These are phyloP conservation scores for Senecio squalidus DNA, from an alignment of 140 eudicot species.

Conservation along the genomic window DNA sequence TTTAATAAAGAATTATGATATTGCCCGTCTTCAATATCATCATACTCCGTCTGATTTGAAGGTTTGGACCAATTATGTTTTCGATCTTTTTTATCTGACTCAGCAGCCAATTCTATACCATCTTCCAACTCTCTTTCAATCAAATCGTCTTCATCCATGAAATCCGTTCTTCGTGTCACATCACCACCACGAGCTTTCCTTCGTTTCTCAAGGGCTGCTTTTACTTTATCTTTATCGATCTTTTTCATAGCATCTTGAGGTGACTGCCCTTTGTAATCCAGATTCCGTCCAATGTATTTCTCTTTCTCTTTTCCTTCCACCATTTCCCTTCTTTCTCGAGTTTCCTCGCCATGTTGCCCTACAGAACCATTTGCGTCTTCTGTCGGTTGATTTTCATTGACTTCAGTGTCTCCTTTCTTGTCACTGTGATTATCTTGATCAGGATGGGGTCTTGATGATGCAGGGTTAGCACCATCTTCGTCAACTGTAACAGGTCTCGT, in stretches of 20 bases:
- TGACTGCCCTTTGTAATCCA: slow-evolving; percentile 51
- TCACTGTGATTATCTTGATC: slow-evolving; percentile 47
- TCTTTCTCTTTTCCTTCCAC: slow-evolving; percentile 66
- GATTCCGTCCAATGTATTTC: slow-evolving; percentile 41
- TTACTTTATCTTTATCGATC: slow-evolving; percentile 73
- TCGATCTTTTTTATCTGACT: slow-evolving; percentile 58
- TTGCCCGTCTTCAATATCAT: slow-evolving; percentile 45
- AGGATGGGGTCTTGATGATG: slow-evolving; percentile 33
- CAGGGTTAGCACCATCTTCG: slow-evolving; percentile 46
- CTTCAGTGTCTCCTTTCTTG: slow-evolving; percentile 40
- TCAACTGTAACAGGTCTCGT: slow-evolving; percentile 29
- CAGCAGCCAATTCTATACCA: slow-evolving; percentile 74
- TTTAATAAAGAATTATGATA: slow-evolving; percentile 21
- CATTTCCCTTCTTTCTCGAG: slow-evolving; percentile 42
- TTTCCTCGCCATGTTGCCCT: slow-evolving; percentile 40
- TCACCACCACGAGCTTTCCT: slow-evolving; percentile 69
- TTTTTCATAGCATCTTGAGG: slow-evolving; percentile 61
- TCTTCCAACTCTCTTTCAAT: slow-evolving; percentile 84
- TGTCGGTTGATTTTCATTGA: slow-evolving; percentile 31
- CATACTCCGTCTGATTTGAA: slow-evolving; percentile 37
- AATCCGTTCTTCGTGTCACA: slow-evolving; percentile 48
- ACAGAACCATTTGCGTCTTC: slow-evolving; percentile 40
- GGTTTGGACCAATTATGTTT: slow-evolving; percentile 60
- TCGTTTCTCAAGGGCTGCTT: slow-evolving; percentile 71
- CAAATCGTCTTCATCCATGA: slow-evolving; percentile 75